Evolutionary conservation across 2,329 filamentous ascomycete genomes (phyloP).

Genomic region (Neonectria hederae): DNA sequence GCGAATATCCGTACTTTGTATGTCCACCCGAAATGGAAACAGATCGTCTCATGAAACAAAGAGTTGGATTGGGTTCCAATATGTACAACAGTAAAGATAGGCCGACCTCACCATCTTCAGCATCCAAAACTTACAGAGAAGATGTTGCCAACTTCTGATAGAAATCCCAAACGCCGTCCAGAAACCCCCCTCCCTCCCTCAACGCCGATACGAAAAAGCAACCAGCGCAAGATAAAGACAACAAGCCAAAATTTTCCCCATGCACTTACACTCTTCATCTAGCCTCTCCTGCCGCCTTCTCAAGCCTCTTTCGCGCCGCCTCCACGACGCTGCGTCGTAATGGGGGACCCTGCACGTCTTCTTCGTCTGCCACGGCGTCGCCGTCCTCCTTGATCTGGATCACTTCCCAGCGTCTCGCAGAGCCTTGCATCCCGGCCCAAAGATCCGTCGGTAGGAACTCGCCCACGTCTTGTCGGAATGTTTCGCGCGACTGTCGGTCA

Average conservation of each 20-base stretch:
- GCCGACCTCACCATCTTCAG: background rate
- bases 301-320: constrained; percentile 35
- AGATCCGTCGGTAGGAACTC: constrained; percentile 89
- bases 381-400: constrained; percentile 46
- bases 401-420: constrained; percentile 63
- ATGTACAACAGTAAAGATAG: constrained; percentile 11
- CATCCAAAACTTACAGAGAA: background rate
- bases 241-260: background rate
- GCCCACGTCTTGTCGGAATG: constrained; percentile 83
- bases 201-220: constrained; percentile 10
- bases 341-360: constrained; percentile 19
- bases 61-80: background rate
- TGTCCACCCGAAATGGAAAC: background rate
- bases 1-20: background rate
- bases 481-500: constrained; percentile 77
- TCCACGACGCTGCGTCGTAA: constrained; percentile 39
- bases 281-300: constrained; percentile 18
- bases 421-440: constrained; percentile 79
- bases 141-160: background rate
- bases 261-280: constrained; percentile 16
- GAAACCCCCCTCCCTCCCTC: background rate
- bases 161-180: constrained; percentile 5
- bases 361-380: constrained; percentile 16
- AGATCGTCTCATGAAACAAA: background rate
- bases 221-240: background rate